Base-by-base conservation (phyloP, 192 early-diverging fungal species). In the Coemansia umbellata region DNA sequence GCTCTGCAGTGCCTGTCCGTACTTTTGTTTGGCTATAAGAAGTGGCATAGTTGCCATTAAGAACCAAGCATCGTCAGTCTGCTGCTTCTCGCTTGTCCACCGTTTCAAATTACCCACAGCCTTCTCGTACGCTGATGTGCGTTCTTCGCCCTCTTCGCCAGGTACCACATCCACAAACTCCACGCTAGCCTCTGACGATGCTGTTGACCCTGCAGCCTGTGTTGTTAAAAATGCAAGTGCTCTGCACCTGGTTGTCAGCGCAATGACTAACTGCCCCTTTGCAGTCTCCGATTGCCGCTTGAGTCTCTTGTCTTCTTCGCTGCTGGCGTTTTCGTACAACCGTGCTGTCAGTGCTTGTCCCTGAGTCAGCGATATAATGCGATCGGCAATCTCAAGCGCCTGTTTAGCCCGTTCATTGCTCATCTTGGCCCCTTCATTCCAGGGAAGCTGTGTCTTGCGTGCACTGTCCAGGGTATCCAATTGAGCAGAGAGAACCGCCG, bases 221-320 rank as follows among this genome's bases (percentile, higher is more conserved):
- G 51, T 69, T 3, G 71, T 42, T 24, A 74, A 48, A 11, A 37
- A 51, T 4, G 59, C 55, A 62, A 84, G 66, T 9, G 81, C 79
- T 26, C 79, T 63, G 33, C 78, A 82, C 49, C 84, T 87, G 15
- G 79, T 54, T 1, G 63, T 53, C 37, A 91, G 67, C 7, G 91
- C 88, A 6, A 56, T 56, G 8, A 87, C 55, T 17, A 92, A 59
- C 23, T 82, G 81, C 8, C 78, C 74, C 68, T 89, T 90, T 40
- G 81, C 84, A 32, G 78, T 62, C 18, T 94, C 92, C 47, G 86
- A 86, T 33, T 88, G 85, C 69, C 91, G 81, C 66, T 78, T 78
- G 40, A 70, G 41, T 60, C 78, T 68, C 70, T 80, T 80, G 10
- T 76, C 73, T 32, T 58, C 80, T 14, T 83, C 81, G 28, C 78